Conservation (phyloP, 75 land plant species). For the Sequoia sempervirens region DNA sequence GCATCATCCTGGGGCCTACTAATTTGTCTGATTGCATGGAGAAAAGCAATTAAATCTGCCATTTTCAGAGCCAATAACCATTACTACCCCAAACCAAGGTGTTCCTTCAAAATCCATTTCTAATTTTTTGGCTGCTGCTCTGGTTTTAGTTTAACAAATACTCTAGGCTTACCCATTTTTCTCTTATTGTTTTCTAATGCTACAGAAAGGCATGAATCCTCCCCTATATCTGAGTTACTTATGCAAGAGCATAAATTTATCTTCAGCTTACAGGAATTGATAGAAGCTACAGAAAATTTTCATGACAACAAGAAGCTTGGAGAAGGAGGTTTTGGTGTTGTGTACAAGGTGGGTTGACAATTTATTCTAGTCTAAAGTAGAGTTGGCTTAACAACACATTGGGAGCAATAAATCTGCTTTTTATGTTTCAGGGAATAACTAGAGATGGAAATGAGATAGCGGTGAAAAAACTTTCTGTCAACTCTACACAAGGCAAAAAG, state of each 20-base stretch:
- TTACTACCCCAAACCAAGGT: neutral
- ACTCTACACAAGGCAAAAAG: neutral
- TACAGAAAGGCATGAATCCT: neutral
- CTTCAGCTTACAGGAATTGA: neutral
- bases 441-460: constrained; percentile 9
- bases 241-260: neutral
- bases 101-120: neutral
- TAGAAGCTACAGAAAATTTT: neutral
- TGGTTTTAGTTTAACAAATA: neutral
- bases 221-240: neutral
- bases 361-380: neutral
- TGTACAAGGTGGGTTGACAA: neutral
- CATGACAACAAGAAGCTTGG: constrained; percentile 13
- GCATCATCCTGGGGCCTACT: neutral
- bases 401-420: neutral
- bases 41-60: neutral
- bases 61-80: neutral
- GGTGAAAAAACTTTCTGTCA: constrained; percentile 5
- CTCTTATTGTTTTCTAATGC: neutral
- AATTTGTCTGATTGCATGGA: neutral
- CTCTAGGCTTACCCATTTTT: neutral
- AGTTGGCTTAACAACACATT: too few species aligned
- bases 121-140: neutral
- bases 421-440: constrained; percentile 7
- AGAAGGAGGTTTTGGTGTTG: constrained; percentile 11